A percentile compares a stretch with the other conserved stretches of the same genome.
Evolutionary conservation across 1,284 basidiomycete species (phyloP).

Genomic region (Pulveroboletus sp.): DNA sequence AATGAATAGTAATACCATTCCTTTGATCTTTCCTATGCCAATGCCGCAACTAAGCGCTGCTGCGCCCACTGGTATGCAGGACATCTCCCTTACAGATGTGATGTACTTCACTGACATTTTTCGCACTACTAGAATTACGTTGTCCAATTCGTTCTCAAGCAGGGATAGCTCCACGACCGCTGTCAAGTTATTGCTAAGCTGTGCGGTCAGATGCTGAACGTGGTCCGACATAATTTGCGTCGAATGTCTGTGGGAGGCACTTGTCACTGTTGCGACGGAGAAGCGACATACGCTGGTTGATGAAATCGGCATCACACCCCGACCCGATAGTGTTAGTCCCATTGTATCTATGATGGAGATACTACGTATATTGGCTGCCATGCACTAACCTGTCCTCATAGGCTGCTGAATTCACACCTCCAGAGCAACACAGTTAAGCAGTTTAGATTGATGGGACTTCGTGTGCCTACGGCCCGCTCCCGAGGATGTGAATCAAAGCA

Average conservation of each 20-base stretch:
- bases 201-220: conserved; percentile 73
- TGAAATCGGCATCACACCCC: conserved; percentile 70
- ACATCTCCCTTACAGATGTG: not conserved
- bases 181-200: conserved; percentile 68
- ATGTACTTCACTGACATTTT: conserved; percentile 3
- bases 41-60: conserved; percentile 42
- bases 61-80: conserved; percentile 43
- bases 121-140: conserved; percentile 80
- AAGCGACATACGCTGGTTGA: conserved; percentile 71
- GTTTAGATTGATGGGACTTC: too few relatives aligned
- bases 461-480: too few relatives aligned
- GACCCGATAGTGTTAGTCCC: conserved; percentile 58
- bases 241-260: conserved; percentile 93
- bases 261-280: conserved; percentile 62
- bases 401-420: conserved; percentile 81
- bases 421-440: conserved; percentile 59
- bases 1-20: conserved; percentile 23
- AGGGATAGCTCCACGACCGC: conserved; percentile 71
- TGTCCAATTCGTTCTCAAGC: conserved; percentile 89
- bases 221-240: conserved; percentile 92
- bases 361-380: conserved; percentile 22
- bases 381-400: conserved; percentile 31
- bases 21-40: conserved; percentile 51
- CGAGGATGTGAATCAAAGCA: too few relatives aligned
- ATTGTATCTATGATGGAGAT: conserved; percentile 80